Conservation (phyloP, 352 stramenopile species). For the Pythium monospermum region DNA sequence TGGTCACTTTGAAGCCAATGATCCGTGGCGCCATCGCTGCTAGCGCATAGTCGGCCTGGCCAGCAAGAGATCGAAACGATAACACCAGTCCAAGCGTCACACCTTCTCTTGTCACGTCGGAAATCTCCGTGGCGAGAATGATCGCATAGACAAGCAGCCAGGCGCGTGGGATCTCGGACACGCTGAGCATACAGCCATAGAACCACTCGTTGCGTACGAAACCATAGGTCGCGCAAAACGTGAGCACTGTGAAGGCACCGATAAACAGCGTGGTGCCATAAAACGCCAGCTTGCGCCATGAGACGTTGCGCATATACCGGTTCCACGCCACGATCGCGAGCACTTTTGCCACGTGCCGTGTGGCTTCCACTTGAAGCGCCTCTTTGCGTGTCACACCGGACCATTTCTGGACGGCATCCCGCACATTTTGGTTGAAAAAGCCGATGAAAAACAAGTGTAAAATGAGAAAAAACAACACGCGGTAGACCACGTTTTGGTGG, state of each 20-base stretch:
- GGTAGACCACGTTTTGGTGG: constrained; percentile 49
- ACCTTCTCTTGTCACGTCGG: constrained; percentile 41
- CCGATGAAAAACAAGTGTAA: constrained; percentile 33
- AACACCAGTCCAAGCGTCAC: constrained; percentile 46
- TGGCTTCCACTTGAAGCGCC: constrained; percentile 21
- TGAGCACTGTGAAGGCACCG: constrained; percentile 24
- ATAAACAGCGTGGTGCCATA: constrained; percentile 28
- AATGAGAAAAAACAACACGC: constrained; percentile 44
- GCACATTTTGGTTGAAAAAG: constrained; percentile 31
- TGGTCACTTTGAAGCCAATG: constrained; percentile 11
- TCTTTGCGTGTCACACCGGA: constrained; percentile 23
- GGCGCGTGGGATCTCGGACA: constrained; percentile 31
- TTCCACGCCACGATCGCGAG: constrained; percentile 37
- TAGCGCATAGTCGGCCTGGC: constrained; percentile 23
- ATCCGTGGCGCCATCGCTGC: constrained; percentile 24
- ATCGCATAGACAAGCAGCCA: constrained; percentile 40
- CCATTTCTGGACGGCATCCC: constrained; percentile 31
- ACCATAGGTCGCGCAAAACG: constrained; percentile 28
- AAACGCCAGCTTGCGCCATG: constrained; percentile 34
- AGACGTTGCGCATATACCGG: constrained; percentile 29
- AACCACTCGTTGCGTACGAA: constrained; percentile 35
- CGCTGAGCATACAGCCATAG: constrained; percentile 24
- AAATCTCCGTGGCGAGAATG: constrained; percentile 45
- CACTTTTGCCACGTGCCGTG: constrained; percentile 22
- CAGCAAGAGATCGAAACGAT: constrained; percentile 39